phyloP scores from a whole-genome alignment of 1,284 basidiomycete genomes.

The Leccinum laetum region DNA sequence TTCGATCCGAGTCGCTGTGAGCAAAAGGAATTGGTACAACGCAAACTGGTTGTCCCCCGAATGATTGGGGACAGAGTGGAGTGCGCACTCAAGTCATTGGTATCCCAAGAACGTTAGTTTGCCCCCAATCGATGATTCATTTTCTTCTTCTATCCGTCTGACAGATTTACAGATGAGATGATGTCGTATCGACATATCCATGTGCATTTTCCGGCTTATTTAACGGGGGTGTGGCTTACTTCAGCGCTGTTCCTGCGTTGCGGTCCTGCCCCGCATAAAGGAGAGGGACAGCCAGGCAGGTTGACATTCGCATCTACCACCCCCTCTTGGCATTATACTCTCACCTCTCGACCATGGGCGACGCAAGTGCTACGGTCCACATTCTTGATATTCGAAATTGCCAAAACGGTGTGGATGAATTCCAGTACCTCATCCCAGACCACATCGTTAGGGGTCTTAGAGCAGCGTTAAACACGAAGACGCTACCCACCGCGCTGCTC shows the following conservation, averaged over 20 bases:
- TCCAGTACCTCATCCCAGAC: slow-evolving; percentile 37
- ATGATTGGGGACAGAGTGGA: background rate
- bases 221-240: slow-evolving; percentile 20
- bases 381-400: slow-evolving; percentile 28
- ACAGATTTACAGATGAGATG: background rate
- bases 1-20: background rate
- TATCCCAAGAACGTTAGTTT: background rate
- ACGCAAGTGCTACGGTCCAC: slow-evolving; percentile 18
- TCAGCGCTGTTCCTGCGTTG: slow-evolving; percentile 16
- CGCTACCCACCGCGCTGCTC: slow-evolving; percentile 83
- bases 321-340: background rate
- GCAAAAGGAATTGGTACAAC: background rate
- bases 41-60: background rate
- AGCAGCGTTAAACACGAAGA: slow-evolving; percentile 54
- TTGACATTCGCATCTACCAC: background rate
- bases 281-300: background rate
- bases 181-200: background rate
- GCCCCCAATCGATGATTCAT: slow-evolving; percentile 6
- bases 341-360: slow-evolving; percentile 21
- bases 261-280: background rate
- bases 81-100: background rate
- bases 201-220: background rate
- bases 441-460: slow-evolving; percentile 58
- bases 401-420: slow-evolving; percentile 2
- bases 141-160: background rate